A percentile compares a stretch with the other conserved stretches of the same genome.
These are phyloP conservation scores for Eucalyptus viminalis DNA, from an alignment of 345 rosid species.

Conservation along the genomic window DNA sequence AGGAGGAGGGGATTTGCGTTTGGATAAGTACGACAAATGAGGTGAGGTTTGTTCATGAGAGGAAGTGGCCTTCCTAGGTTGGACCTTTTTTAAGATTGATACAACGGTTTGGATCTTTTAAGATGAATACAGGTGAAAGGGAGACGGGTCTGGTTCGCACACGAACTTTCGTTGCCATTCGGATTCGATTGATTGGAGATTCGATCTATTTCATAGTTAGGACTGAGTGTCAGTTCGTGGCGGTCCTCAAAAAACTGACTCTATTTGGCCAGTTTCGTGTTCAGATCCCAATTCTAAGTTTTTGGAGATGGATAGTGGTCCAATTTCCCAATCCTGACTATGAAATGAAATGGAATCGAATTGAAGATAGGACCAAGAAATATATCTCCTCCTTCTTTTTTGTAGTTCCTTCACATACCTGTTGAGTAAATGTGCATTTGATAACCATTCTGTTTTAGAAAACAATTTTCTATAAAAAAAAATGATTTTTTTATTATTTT, in stretches of 20 bases:
- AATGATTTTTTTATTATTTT: too few relatives aligned
- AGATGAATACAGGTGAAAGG: background rate
- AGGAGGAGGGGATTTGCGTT: background rate
- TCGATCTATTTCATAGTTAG: rapidly evolving
- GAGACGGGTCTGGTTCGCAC: background rate
- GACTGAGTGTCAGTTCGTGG: rapidly evolving
- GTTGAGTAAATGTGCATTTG: background rate
- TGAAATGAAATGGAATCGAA: rapidly evolving
- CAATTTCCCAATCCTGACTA: rapidly evolving
- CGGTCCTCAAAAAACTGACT: rapidly evolving
- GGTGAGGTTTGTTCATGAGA: too few relatives aligned
- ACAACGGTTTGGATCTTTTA: too few relatives aligned
- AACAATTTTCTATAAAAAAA: too few relatives aligned
- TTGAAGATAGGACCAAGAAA: rapidly evolving
- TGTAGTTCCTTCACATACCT: background rate
- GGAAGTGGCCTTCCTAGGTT: too few relatives aligned
- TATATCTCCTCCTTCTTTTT: rapidly evolving
- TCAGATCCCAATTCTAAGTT: background rate
- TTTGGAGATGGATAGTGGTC: rapidly evolving
- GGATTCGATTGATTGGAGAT: background rate
- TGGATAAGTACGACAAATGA: background rate
- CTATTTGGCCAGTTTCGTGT: rapidly evolving
- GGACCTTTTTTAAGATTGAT: too few relatives aligned
- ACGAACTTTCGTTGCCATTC: background rate
- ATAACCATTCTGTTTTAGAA: rapidly evolving